Evolutionary conservation across 768 basidiomycete genomes (phyloP).

Genomic region (Galerina sulciceps): DNA sequence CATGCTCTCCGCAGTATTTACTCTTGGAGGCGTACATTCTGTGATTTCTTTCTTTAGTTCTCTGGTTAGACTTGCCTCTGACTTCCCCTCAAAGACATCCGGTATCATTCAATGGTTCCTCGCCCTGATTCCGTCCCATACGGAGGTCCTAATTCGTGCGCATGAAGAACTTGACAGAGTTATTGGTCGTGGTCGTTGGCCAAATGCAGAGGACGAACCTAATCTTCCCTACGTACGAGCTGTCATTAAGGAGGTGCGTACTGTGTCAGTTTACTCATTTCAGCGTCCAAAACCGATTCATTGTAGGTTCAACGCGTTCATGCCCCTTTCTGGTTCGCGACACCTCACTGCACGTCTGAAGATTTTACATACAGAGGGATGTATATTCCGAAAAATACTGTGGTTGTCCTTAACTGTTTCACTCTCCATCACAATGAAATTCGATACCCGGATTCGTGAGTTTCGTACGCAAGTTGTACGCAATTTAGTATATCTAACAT

Average conservation of each 20-base stretch:
- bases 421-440: slow-evolving; percentile 35
- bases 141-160: slow-evolving; percentile 19
- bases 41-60: slow-evolving; percentile 21
- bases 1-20: slow-evolving; percentile 44
- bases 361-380: slow-evolving; percentile 44
- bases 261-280: not conserved
- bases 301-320: slow-evolving; percentile 37
- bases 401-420: slow-evolving; percentile 42
- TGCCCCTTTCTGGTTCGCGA: slow-evolving; percentile 41
- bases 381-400: slow-evolving; percentile 42
- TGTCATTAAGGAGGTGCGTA: slow-evolving; percentile 25
- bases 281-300: slow-evolving; percentile 8
- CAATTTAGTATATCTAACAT: too few species aligned
- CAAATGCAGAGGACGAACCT: slow-evolving; percentile 18
- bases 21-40: slow-evolving; percentile 47
- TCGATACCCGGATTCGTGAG: slow-evolving; percentile 38
- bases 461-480: slow-evolving; percentile 10
- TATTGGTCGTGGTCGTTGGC: slow-evolving; percentile 23
- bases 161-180: slow-evolving; percentile 30
- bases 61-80: not conserved
- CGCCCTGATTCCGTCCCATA: slow-evolving; percentile 28
- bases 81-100: slow-evolving; percentile 27
- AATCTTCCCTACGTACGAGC: slow-evolving; percentile 26
- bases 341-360: slow-evolving; percentile 38
- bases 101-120: slow-evolving; percentile 39